These are phyloP conservation scores for Lodderomyces metapsilosis DNA, from an alignment of 1,139 yeast genomes.

Conservation along the genomic window DNA sequence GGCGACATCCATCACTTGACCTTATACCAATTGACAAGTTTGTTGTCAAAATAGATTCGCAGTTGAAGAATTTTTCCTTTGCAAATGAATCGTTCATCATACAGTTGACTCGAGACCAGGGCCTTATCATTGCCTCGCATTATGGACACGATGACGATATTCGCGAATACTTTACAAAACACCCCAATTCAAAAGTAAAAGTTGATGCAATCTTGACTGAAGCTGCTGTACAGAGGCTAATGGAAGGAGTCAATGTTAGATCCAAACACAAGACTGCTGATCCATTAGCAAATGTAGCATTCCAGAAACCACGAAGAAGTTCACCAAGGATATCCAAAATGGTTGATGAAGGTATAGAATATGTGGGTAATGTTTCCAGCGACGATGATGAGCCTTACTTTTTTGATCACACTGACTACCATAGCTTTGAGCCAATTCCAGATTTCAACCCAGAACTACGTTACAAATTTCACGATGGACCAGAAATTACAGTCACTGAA, in stretches of 20 bases:
- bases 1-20: slow-evolving; percentile 2
- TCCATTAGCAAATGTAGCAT: slow-evolving; percentile 2
- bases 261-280: slow-evolving; percentile 1
- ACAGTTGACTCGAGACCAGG: slow-evolving; percentile 9
- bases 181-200: slow-evolving; percentile 11
- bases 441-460: slow-evolving; percentile 52
- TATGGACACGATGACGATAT: slow-evolving; percentile 11
- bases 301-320: neutral
- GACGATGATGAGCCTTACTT: neutral
- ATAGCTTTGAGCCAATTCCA: slow-evolving; percentile 7
- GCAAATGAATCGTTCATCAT: slow-evolving; percentile 10
- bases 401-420: neutral
- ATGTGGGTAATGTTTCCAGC: neutral
- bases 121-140: slow-evolving; percentile 13
- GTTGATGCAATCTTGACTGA: slow-evolving; percentile 9
- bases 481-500: slow-evolving; percentile 49
- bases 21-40: slow-evolving; percentile 7
- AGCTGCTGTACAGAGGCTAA: slow-evolving; percentile 3
- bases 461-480: slow-evolving; percentile 48
- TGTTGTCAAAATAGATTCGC: slow-evolving; percentile 11
- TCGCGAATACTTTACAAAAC: slow-evolving; percentile 13
- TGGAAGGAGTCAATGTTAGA: neutral
- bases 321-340: neutral
- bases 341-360: neutral
- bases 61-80: slow-evolving; percentile 12